A percentile compares a stretch with the other conserved stretches of the same genome.
phyloP scores from a whole-genome alignment of 2,329 filamentous ascomycete species.

The Pseudogymnoascus sp. region DNA sequence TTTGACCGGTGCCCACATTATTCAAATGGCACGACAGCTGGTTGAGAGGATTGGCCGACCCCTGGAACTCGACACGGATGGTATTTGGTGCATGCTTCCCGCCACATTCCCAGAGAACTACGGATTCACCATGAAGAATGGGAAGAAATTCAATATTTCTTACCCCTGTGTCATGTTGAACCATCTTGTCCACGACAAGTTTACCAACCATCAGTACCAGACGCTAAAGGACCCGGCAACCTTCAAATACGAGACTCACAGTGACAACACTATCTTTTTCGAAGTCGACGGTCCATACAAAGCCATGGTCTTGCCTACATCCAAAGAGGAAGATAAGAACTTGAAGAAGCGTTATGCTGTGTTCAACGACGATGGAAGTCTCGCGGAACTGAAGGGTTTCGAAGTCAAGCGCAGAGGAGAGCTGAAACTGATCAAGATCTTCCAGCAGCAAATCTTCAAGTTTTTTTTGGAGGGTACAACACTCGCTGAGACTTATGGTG shows the following conservation, averaged over 20 bases:
- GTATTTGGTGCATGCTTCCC: constrained; percentile 99
- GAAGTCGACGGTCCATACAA: constrained; percentile 97
- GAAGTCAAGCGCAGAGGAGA: constrained; percentile 97
- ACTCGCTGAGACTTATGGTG: constrained; percentile 77
- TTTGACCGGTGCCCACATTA: constrained; percentile 90
- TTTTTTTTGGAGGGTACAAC: constrained; percentile 93
- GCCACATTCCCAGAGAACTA: constrained; percentile 97
- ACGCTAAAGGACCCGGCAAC: constrained; percentile 69
- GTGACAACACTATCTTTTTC: constrained; percentile 99
- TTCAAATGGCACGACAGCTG: constrained; percentile 87
- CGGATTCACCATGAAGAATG: constrained; percentile 84
- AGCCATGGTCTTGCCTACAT: constrained; percentile 94
- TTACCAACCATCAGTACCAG: constrained; percentile 97
- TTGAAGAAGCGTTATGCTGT: constrained; percentile 98
- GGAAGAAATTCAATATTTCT: constrained; percentile 93
- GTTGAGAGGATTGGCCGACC: constrained; percentile 90
- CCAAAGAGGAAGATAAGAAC: constrained; percentile 98
- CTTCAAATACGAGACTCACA: constrained; percentile 91
- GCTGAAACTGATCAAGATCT: constrained; percentile 98
- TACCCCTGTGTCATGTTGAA: constrained; percentile 99
- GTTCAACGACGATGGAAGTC: constrained; percentile 93
- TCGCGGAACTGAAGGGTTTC: constrained; percentile 94
- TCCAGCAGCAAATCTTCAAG: constrained; percentile 98
- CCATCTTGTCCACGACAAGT: constrained; percentile 86
- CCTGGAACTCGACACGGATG: constrained; percentile 91